Evolutionary conservation across 495 filamentous ascomycete genomes (phyloP).

Genomic region (Trichoderma virens): DNA sequence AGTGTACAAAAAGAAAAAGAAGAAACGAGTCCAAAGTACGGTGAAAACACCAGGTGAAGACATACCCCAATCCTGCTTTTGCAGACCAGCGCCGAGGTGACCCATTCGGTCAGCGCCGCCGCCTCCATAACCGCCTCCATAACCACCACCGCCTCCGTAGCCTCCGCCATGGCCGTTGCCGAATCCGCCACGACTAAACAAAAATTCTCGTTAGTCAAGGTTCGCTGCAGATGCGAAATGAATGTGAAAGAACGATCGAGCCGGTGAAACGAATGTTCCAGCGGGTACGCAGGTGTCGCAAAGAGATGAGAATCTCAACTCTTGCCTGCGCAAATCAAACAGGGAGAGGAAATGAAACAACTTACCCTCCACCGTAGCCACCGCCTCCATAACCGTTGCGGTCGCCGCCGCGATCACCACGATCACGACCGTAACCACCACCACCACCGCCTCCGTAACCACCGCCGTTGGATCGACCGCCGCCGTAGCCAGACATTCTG

Average conservation of each 20-base stretch:
- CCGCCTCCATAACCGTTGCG: conserved; percentile 20
- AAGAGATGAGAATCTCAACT: conserved; percentile 16
- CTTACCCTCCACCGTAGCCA: conserved; percentile 19
- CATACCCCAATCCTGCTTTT: conserved; percentile 77
- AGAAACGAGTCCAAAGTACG: neutral
- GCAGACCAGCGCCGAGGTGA: conserved; percentile 75
- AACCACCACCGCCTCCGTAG: conserved; percentile 45
- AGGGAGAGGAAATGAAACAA: neutral
- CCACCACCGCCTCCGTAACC: conserved; percentile 25
- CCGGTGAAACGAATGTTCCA: neutral
- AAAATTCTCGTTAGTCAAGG: conserved; percentile 17
- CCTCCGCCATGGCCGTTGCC: conserved; percentile 30
- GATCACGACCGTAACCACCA: conserved; percentile 17
- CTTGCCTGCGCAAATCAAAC: neutral
- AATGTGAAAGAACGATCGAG: neutral
- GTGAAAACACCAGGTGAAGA: neutral
- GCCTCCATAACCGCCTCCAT: conserved; percentile 46
- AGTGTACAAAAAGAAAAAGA: neutral
- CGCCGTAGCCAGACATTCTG: conserved; percentile 69
- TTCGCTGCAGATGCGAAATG: neutral
- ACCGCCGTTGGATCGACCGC: conserved; percentile 32
- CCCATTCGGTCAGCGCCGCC: conserved; percentile 88
- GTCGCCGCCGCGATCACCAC: conserved; percentile 17
- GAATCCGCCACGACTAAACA: conserved; percentile 15
- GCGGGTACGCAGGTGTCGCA: conserved; percentile 9